Base-by-base conservation (phyloP, 2,329 filamentous ascomycete genomes). In the Pleurostoma richardsiae region DNA sequence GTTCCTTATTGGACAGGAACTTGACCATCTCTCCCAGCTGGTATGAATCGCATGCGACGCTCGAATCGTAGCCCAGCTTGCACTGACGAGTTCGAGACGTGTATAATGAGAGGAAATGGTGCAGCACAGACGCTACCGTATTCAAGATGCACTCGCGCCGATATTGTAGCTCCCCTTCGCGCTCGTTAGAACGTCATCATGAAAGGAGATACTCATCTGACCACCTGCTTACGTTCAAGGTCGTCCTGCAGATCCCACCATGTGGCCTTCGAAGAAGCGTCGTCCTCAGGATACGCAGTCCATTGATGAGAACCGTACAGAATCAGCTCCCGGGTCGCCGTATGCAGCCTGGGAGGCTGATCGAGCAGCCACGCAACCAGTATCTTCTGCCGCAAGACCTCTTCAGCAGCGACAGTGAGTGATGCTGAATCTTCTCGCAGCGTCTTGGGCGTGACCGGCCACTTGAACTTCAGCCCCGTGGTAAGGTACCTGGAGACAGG, bases 21-120 rank as follows among this genome's bases (percentile, higher is more conserved):
- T 82, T 82, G 52, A 89, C 66, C 74, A 88, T 88, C 65, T 90
- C 85, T 27, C 86, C 87, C 1, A 91, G 76, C 64, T 91, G 87
- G 58, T 86, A 91, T 2, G 82, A 83, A 66, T 91, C 87, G 62
- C 87, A 90, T 39, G 85, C 80, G 2, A 77, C 66, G 51, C 82
- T 86, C 3, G 81, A 83, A 57, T 88, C 85, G 63, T 90, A 90
- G 44, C 86, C 86, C 0, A 89, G 74, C 56, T 81, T 82, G 63
- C 87, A 90, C 60, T 90, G 86, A 6, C 70, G 65, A 30, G 67
- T 74, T n/a, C 82, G 79, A 7, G 85, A 86, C 1, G 80, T 79
- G 61, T 90, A 90, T 0, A 86, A 67, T 5, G 63, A 60, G 3
- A 90, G 67, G 48, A 89, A 90, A 60, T 90, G 81, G 1, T 72